Conservation (phyloP, 2,329 filamentous ascomycete genomes). For the Xylaria sp. region DNA sequence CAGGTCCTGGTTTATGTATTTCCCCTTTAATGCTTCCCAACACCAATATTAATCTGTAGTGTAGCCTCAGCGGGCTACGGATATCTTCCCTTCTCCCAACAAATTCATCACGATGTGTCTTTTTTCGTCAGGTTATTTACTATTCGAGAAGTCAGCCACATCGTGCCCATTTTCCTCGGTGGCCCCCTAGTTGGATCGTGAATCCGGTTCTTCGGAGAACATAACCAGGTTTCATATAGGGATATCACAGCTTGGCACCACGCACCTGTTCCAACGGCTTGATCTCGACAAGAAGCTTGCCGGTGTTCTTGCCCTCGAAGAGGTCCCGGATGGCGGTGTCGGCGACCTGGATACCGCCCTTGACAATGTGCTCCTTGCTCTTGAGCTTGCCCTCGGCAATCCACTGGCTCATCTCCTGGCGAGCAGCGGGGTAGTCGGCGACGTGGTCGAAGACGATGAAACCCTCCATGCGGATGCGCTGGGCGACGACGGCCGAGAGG, state of each 20-base stretch:
- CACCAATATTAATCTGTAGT: background rate
- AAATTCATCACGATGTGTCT: background rate
- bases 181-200: background rate
- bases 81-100: background rate
- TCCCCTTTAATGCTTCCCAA: background rate
- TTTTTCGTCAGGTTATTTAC: slow-evolving; percentile 2
- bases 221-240: background rate
- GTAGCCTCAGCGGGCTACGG: background rate
- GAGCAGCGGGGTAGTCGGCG: slow-evolving; percentile 52
- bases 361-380: slow-evolving; percentile 64
- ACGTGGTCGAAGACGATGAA: slow-evolving; percentile 69
- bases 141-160: slow-evolving; percentile 7
- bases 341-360: slow-evolving; percentile 60
- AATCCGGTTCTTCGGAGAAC: too few relatives aligned
- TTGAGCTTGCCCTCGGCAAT: slow-evolving; percentile 66
- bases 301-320: slow-evolving; percentile 65
- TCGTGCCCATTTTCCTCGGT: background rate
- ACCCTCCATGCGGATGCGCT: slow-evolving; percentile 59
- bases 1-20: background rate
- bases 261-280: slow-evolving; percentile 34
- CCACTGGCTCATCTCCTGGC: slow-evolving; percentile 60
- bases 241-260: slow-evolving; percentile 25
- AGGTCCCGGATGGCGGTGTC: slow-evolving; percentile 59
- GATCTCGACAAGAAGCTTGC: slow-evolving; percentile 56
- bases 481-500: slow-evolving; percentile 27